These are phyloP conservation scores for Ogataea pignaliae DNA, from an alignment of 805 yeast species.

Conservation along the genomic window DNA sequence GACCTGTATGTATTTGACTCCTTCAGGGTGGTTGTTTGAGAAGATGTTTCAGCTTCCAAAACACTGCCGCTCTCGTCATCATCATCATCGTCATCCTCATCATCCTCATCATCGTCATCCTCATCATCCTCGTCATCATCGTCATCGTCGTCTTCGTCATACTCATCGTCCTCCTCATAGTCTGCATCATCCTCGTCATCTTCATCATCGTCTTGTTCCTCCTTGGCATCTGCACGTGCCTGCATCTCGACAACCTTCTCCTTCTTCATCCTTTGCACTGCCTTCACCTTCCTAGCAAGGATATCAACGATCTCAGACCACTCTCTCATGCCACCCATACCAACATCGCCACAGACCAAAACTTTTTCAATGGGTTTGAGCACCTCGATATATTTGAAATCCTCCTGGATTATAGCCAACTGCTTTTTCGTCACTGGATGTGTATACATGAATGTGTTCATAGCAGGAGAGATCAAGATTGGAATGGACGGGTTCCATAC, in stretches of 20 bases:
- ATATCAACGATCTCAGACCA: constrained; percentile 91
- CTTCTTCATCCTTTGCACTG: constrained; percentile 51
- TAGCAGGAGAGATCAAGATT: constrained; percentile 87
- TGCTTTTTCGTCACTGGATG: constrained; percentile 86
- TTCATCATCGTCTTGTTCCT: constrained; percentile 45
- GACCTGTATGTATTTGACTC: too few species aligned
- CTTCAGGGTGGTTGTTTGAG: too few species aligned
- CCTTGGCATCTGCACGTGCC: constrained; percentile 41
- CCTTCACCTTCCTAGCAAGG: constrained; percentile 67
- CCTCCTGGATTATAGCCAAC: constrained; percentile 68
- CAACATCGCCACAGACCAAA: constrained; percentile 92
- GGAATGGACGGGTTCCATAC: constrained; percentile 96
- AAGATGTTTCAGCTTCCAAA: too few species aligned
- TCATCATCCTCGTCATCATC: constrained; percentile 38
- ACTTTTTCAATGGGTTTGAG: constrained; percentile 93
- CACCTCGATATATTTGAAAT: constrained; percentile 94
- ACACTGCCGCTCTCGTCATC: constrained; percentile 21
- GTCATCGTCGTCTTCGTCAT: constrained; percentile 39
- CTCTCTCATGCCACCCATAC: constrained; percentile 99
- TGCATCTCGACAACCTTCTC: constrained; percentile 33
- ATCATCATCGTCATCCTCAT: constrained; percentile 36
- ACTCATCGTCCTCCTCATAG: constrained; percentile 44
- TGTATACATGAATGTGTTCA: constrained; percentile 90
- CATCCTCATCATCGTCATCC: constrained; percentile 35
- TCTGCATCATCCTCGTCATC: constrained; percentile 40